Base-by-base conservation (phyloP, 1,139 yeast species). In the Hanseniaspora gamundiae region DNA sequence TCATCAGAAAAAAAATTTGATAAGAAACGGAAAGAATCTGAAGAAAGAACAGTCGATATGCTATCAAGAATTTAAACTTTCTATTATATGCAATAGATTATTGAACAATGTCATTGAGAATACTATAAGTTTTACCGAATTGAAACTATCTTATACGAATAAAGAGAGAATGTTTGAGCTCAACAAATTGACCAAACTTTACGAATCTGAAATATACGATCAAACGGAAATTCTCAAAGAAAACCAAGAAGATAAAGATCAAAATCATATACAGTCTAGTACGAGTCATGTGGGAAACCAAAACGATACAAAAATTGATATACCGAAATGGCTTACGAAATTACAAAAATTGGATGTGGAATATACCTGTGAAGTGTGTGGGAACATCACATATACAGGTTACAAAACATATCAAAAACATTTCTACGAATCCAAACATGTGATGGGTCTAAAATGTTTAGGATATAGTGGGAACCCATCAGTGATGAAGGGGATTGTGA, bases 321-420 rank as follows among this genome's bases (percentile, higher is more conserved):
- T 91, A 35, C 98, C 98, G 1, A 77, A 71, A 47, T 91, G 99
- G 99, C 66, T 91, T 26, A 88, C 78, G 70, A 91, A 88, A 59
- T 67, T 87, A 30, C 91, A 86, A 55, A 98, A 98, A 0, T 67
- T 88, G 11, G 86, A 84, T 47, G 74, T 76, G 43, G 76, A 73
- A 42, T 85, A 77, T 53, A 59, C 66, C 1, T 91, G 99, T 62
- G 96, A 93, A 59, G 74, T 91, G 4, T 91, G 99, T 59, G 94
- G 95, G 2, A 80, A 85, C 55, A 62, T 67, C 36, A 66, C 68
- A 7, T 91, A 82, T 63, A 75, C 76, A 55, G 98, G 99, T 2
- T 70, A 94, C 20, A 67, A 71, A 41, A 71, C 73, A 1, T 91
- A 77, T 59, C 80, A 75, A 30, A 74, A 73, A 55, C 99, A 91